Evolutionary conservation across 129 eudicot genomes (phyloP), one percentile per base, ranked within the genome.

Genomic region (Chrysanthemum lavandulifolium): DNA sequence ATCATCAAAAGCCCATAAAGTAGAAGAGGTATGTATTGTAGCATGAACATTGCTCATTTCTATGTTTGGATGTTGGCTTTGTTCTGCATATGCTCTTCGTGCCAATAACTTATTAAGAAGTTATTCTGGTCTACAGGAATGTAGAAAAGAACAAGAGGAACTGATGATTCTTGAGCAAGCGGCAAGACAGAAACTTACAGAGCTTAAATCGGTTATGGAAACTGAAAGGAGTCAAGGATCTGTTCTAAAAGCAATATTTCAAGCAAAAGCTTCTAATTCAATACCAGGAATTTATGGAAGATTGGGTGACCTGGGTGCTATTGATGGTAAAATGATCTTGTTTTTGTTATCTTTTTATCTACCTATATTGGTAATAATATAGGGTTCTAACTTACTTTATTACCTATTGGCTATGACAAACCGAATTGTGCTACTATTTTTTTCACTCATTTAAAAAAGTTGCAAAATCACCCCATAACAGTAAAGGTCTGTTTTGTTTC

Each of bases 251-350:
- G 97, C 94, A 75, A 83, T 94, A 55, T 47, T 90, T 76, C 91
- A 83, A 65, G 97, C 98, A 61, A 94, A 94, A 82, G 89, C 83
- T 67, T 68, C 87, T 16, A 94, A 90, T 75, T 60, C 79, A 18
- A 94, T 94, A 63, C 80, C 78, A 40, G 98, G 98, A 55, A 94
- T 94, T 64, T 85, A 90, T 84, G 98, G 97, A 40, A 85, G 98
- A 60, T 79, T 94, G 97, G 98, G 98, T 11, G 97, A 94, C 65
- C 70, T 94, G 55, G 98, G 98, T 36, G 95, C 97, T 31, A 94
- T 94, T 62, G 97, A 94, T 75, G 89, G 98, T 94, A 71, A 50
- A 2, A 6, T 40, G 47, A 6, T 40, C 10, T n/a, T 14, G 58
- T 53, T 53, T 53, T 53, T 2, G 13, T 53, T 4, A 53, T 53